Evolutionary conservation across 129 eudicot genomes (phyloP).

Genomic region (Ambrosia trifida): DNA sequence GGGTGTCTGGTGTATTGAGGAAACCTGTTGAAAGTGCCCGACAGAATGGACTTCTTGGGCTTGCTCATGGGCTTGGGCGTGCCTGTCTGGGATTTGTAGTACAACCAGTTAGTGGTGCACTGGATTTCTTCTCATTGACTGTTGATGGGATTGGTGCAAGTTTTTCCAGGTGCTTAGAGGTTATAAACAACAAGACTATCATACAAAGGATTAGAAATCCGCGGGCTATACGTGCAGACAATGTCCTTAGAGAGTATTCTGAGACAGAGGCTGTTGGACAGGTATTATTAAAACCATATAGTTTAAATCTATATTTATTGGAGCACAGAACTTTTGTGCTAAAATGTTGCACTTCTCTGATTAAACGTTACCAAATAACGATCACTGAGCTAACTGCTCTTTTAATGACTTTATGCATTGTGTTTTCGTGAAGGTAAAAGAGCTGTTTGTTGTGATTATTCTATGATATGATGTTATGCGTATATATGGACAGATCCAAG

Average conservation of each 20-base stretch:
- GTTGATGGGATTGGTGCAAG: slow-evolving; percentile 99
- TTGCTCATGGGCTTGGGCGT: slow-evolving; percentile 96
- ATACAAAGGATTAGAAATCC: slow-evolving; percentile 82
- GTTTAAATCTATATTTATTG: neutral
- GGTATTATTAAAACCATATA: slow-evolving; percentile 43
- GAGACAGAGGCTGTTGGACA: slow-evolving; percentile 93
- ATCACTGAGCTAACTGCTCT: slow-evolving; percentile 2
- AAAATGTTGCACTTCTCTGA: slow-evolving; percentile 2
- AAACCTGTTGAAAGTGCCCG: slow-evolving; percentile 95
- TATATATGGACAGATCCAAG: too few species aligned
- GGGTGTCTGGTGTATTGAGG: slow-evolving; percentile 88
- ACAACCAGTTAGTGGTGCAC: slow-evolving; percentile 96
- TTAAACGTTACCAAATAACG: neutral
- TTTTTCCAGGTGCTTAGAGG: slow-evolving; percentile 84
- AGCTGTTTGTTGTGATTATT: too few species aligned
- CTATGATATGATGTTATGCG: too few species aligned
- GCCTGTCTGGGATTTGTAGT: slow-evolving; percentile 87
- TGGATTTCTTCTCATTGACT: slow-evolving; percentile 91
- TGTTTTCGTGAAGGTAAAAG: too few species aligned
- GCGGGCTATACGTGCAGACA: slow-evolving; percentile 79
- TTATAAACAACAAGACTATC: slow-evolving; percentile 62
- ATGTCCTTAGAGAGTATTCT: slow-evolving; percentile 73
- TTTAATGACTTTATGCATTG: neutral
- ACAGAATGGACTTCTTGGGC: slow-evolving; percentile 92
- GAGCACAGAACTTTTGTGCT: neutral